Percentiles rank a stretch among this genome's conserved stretches.
These are phyloP conservation scores for Paspalum notatum DNA, from an alignment of 176 grass and related monocot genomes.

Conservation along the genomic window DNA sequence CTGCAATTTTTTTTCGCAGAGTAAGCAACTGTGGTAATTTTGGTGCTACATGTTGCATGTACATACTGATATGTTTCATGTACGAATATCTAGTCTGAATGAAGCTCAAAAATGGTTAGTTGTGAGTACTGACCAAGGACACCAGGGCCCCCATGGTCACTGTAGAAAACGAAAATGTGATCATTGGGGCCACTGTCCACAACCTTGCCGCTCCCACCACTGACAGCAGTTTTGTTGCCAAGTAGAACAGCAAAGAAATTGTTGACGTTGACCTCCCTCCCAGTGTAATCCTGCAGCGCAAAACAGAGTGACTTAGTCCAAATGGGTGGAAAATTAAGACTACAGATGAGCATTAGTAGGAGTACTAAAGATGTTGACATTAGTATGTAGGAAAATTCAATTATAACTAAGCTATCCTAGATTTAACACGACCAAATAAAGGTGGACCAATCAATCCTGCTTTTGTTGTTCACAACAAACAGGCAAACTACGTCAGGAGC, in stretches of 20 bases:
- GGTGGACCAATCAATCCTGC: constrained; percentile 1
- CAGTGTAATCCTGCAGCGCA: constrained; percentile 82
- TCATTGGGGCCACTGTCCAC: constrained; percentile 90
- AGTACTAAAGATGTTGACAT: constrained; percentile 29
- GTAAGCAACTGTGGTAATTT: constrained; percentile 17
- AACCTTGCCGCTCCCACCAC: constrained; percentile 92
- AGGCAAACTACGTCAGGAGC: constrained; percentile 1
- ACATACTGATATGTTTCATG: neutral
- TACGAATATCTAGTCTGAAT: constrained; percentile 11
- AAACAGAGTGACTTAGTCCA: constrained; percentile 1
- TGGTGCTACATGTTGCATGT: constrained; percentile 29
- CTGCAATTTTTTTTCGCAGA: constrained; percentile 47
- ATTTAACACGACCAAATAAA: neutral
- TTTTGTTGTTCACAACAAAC: constrained; percentile 31
- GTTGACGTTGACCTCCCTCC: constrained; percentile 70
- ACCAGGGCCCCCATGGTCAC: constrained; percentile 91
- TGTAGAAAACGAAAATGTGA: constrained; percentile 96
- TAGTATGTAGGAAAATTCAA: neutral
- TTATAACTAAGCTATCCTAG: constrained; percentile 12
- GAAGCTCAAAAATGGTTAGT: constrained; percentile 19
- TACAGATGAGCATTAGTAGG: neutral
- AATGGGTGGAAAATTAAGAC: constrained; percentile 13
- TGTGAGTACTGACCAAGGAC: constrained; percentile 78
- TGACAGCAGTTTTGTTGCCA: constrained; percentile 79
- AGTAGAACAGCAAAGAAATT: constrained; percentile 94